phyloP scores from a whole-genome alignment of 2,329 filamentous ascomycete genomes.

The Exophiala sp. region DNA sequence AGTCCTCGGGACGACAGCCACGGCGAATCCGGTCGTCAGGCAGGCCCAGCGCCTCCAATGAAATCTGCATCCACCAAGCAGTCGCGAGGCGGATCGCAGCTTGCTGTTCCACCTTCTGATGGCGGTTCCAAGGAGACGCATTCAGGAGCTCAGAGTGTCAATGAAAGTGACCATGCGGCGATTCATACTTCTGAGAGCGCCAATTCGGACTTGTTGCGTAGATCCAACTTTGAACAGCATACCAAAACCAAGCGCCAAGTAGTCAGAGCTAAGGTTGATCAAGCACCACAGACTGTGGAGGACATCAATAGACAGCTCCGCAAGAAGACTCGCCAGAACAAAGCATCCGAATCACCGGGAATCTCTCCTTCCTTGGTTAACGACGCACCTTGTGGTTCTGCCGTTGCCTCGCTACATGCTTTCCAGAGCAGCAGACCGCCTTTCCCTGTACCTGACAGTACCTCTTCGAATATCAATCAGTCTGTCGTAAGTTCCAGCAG shows the following conservation, averaged over 20 bases:
- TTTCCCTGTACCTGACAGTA: too few relatives aligned
- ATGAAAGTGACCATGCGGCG: neutral
- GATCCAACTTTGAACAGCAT: conserved; percentile 19
- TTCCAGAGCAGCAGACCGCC: neutral
- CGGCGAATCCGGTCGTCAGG: neutral
- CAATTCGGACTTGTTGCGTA: neutral
- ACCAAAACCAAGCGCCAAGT: conserved; percentile 18
- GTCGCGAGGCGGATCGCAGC: neutral
- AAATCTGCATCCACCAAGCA: neutral
- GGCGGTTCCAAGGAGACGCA: neutral
- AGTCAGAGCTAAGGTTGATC: conserved; percentile 7
- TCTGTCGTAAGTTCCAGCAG: too few relatives aligned
- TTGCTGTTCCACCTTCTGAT: neutral
- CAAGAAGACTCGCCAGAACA: conserved; percentile 2
- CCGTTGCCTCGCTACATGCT: conserved; percentile 1
- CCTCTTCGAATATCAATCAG: too few relatives aligned
- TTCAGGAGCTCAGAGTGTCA: neutral
- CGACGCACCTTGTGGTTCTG: neutral
- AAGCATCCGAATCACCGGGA: neutral
- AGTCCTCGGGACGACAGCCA: neutral
- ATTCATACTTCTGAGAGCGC: neutral
- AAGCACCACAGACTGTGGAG: conserved; percentile 1
- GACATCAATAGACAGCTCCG: neutral
- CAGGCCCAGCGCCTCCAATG: neutral
- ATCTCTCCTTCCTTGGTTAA: neutral